These are phyloP conservation scores for Umbelopsis sp. DNA, from an alignment of 192 early-diverging fungal genomes.

Conservation along the genomic window DNA sequence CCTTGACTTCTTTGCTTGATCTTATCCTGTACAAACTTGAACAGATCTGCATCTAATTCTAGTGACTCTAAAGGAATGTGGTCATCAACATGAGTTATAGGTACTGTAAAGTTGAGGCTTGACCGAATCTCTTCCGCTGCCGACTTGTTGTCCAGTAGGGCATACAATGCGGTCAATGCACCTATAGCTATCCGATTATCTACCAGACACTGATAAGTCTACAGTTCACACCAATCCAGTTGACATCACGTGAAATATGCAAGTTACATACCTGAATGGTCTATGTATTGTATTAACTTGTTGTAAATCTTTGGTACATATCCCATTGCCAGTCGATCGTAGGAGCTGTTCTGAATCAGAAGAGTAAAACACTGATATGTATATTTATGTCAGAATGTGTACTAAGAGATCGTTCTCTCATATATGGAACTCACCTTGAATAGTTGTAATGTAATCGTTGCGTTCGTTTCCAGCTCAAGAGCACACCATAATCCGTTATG, in stretches of 20 bases:
- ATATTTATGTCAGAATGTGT: neutral
- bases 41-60: neutral
- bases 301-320: slow-evolving; percentile 37
- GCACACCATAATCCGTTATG: slow-evolving; percentile 39
- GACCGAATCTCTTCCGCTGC: slow-evolving; percentile 20
- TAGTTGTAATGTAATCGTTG: slow-evolving; percentile 23
- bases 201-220: neutral
- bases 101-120: neutral
- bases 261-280: slow-evolving; percentile 4
- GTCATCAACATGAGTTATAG: neutral
- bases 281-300: neutral
- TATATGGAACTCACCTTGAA: slow-evolving; percentile 31
- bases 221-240: too few species aligned
- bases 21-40: neutral
- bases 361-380: slow-evolving; percentile 2
- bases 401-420: neutral
- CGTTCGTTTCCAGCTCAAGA: slow-evolving; percentile 26
- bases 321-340: slow-evolving; percentile 39
- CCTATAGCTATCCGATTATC: neutral
- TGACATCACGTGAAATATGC: too few species aligned
- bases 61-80: neutral
- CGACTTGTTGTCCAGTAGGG: slow-evolving; percentile 21
- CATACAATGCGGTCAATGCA: neutral
- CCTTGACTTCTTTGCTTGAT: neutral
- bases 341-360: slow-evolving; percentile 36